Percentiles rank a stretch among this genome's conserved stretches.
Evolutionary conservation across 192 early-diverging fungal genomes (phyloP).

Genomic region (Coemansia sp.): DNA sequence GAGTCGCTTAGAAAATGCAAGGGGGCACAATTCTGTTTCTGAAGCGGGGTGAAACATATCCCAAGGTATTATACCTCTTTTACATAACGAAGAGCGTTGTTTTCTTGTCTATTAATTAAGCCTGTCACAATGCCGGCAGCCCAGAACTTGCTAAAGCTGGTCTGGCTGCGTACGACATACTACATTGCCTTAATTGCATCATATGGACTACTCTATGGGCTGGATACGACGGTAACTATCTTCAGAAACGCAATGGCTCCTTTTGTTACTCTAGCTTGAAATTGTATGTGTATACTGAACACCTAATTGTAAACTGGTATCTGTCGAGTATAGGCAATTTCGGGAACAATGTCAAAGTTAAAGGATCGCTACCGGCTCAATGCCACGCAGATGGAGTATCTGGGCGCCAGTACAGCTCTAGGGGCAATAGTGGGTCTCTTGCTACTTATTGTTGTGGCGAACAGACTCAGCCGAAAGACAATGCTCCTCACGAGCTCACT

Average conservation of each 20-base stretch:
- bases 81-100: not conserved
- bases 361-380: conserved; percentile 9
- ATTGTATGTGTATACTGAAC: not conserved
- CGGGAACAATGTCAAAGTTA: conserved; percentile 12
- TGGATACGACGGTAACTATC: conserved; percentile 33
- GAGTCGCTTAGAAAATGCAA: not conserved
- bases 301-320: not conserved
- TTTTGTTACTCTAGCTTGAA: not conserved
- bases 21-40: not conserved
- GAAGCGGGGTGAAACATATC: not conserved
- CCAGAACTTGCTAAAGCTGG: not conserved
- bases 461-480: conserved; percentile 5
- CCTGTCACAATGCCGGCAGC: conserved; percentile 1
- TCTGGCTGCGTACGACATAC: conserved; percentile 14
- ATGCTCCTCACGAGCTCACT: conserved; percentile 11
- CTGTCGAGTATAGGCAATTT: conserved; percentile 11
- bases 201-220: conserved; percentile 30
- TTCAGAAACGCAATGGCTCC: too few species aligned
- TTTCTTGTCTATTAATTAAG: not conserved
- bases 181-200: conserved; percentile 12
- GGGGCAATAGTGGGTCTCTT: conserved; percentile 27
- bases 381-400: conserved; percentile 20
- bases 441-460: conserved; percentile 8
- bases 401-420: conserved; percentile 24
- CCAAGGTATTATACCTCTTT: not conserved